phyloP scores from a whole-genome alignment of 495 filamentous ascomycete species.

The Pyrenula aspistea region DNA sequence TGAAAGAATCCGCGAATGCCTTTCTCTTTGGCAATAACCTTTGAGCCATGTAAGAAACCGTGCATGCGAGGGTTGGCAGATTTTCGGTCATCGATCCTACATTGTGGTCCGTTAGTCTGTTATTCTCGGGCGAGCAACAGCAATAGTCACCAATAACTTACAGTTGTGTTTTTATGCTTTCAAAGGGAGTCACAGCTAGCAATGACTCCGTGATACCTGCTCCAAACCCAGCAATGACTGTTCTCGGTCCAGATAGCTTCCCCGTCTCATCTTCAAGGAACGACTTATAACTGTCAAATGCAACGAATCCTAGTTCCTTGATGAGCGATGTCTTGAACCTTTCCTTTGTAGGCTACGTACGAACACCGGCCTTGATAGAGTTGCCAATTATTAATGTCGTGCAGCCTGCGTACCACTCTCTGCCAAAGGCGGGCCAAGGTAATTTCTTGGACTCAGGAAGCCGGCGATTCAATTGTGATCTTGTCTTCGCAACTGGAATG shows the following conservation, averaged over 20 bases:
- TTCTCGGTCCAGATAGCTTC: conserved; percentile 79
- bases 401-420: conserved; percentile 95
- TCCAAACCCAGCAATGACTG: conserved; percentile 87
- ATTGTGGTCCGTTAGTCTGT: not conserved
- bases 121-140: too few relatives aligned
- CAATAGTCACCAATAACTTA: conserved; percentile 16
- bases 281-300: conserved; percentile 85
- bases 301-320: conserved; percentile 62
- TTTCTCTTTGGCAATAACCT: conserved; percentile 75
- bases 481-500: conserved; percentile 73
- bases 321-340: conserved; percentile 3
- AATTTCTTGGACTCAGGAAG: conserved; percentile 71
- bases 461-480: conserved; percentile 83
- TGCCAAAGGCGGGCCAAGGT: conserved; percentile 91
- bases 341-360: conserved; percentile 33
- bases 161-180: conserved; percentile 95
- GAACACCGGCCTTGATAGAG: conserved; percentile 87
- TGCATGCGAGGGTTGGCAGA: conserved; percentile 72
- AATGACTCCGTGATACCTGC: conserved; percentile 90
- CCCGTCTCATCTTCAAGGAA: conserved; percentile 75
- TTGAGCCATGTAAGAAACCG: conserved; percentile 84
- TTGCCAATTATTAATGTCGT: conserved; percentile 96
- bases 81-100: conserved; percentile 90
- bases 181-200: conserved; percentile 89
- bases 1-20: conserved; percentile 91